Evolutionary conservation across 495 filamentous ascomycete species (phyloP).

Genomic region (Trichoderma parareesei): DNA sequence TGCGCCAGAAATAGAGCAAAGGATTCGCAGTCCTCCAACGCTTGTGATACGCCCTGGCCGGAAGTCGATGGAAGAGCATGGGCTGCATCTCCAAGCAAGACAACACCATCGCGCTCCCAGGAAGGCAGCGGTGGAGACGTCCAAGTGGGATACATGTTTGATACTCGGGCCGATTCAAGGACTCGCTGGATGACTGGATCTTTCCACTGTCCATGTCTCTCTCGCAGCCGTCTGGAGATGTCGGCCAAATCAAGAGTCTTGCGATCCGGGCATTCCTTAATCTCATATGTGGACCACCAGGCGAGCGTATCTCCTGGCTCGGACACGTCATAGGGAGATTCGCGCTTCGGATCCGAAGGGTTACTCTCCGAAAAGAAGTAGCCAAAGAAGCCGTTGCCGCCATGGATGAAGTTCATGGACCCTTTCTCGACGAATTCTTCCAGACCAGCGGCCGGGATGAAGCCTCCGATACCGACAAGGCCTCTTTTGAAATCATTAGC

Average conservation of each 20-base stretch:
- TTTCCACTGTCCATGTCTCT: conserved; percentile 39
- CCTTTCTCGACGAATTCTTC: conserved; percentile 21
- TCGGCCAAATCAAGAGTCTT: conserved; percentile 30
- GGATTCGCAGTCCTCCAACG: conserved; percentile 28
- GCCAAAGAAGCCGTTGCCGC: conserved; percentile 51
- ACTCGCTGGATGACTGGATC: conserved; percentile 44
- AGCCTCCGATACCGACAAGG: conserved; percentile 44
- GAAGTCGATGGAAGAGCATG: conserved; percentile 39
- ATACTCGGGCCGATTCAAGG: conserved; percentile 29
- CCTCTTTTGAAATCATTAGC: conserved; percentile 25
- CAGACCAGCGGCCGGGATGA: conserved; percentile 28
- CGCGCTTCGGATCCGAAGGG: conserved; percentile 12
- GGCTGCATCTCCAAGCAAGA: conserved; percentile 38
- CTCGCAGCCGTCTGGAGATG: conserved; percentile 32
- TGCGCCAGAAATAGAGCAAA: conserved; percentile 22
- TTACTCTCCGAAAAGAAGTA: conserved; percentile 32
- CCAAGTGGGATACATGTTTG: conserved; percentile 48
- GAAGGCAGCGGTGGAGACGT: conserved; percentile 34
- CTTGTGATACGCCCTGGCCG: conserved; percentile 31
- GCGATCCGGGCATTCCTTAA: conserved; percentile 29
- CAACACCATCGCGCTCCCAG: conserved; percentile 21
- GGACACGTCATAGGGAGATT: conserved; percentile 12
- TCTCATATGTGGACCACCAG: conserved; percentile 45
- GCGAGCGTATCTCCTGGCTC: conserved; percentile 28
- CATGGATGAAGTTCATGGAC: conserved; percentile 46